phyloP scores from a whole-genome alignment of 768 basidiomycete species.

The Exsudoporus frostii region DNA sequence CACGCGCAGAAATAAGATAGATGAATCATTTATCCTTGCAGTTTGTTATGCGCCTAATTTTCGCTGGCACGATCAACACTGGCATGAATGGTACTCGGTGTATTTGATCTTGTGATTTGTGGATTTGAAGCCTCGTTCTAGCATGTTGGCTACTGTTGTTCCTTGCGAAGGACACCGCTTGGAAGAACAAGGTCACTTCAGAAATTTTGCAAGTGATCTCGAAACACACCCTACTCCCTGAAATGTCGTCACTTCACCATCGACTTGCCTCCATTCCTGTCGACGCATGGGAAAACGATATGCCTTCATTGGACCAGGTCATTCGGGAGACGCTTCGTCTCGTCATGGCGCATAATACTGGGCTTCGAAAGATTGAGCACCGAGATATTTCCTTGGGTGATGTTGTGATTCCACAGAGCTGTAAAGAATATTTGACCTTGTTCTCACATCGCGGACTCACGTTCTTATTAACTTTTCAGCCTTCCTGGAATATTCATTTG shows the following conservation, averaged over 20 bases:
- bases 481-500: background rate
- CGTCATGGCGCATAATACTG: background rate
- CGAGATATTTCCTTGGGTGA: background rate
- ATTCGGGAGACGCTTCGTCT: background rate
- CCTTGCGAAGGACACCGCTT: background rate
- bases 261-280: background rate
- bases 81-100: background rate
- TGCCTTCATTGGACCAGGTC: background rate
- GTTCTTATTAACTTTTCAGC: background rate
- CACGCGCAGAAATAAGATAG: background rate
- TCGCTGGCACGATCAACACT: background rate
- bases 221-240: background rate
- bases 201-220: background rate
- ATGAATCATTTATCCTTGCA: background rate
- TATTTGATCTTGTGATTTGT: background rate
- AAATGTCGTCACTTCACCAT: background rate
- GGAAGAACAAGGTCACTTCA: background rate
- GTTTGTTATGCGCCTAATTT: background rate
- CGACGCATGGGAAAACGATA: background rate
- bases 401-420: background rate
- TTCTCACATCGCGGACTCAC: background rate
- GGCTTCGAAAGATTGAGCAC: background rate
- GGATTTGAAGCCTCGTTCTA: background rate
- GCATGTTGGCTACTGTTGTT: background rate
- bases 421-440: background rate